A percentile compares a stretch with the other conserved stretches of the same genome.
phyloP scores from a whole-genome alignment of 768 basidiomycete genomes.

The Leccinum longicurvipes region DNA sequence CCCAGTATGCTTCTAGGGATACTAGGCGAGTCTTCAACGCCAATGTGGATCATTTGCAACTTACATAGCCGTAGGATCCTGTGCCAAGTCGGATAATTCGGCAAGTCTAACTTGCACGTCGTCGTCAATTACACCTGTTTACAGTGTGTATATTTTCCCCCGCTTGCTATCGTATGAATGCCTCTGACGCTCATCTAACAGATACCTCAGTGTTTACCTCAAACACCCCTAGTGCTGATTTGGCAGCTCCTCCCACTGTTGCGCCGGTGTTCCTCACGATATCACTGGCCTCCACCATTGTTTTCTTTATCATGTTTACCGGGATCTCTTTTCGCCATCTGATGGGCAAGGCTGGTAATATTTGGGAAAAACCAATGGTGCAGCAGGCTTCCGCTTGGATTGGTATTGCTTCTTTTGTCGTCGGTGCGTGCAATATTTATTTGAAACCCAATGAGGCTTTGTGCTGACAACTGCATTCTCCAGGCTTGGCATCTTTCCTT shows the following conservation, averaged over 20 bases:
- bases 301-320: constrained; percentile 67
- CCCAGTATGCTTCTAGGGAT: constrained; percentile 65
- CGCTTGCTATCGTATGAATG: not conserved
- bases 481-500: constrained; percentile 67
- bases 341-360: constrained; percentile 49
- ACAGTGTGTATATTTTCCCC: constrained; percentile 43
- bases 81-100: constrained; percentile 48
- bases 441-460: not conserved
- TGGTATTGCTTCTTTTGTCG: constrained; percentile 72
- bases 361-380: constrained; percentile 54
- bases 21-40: constrained; percentile 46
- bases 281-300: constrained; percentile 49
- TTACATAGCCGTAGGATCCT: constrained; percentile 53
- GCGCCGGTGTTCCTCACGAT: constrained; percentile 65
- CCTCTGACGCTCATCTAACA: constrained; percentile 23
- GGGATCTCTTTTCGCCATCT: constrained; percentile 64
- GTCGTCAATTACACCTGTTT: constrained; percentile 53
- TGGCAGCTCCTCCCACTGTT: constrained; percentile 58
- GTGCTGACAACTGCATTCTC: not conserved
- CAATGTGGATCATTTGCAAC: not conserved
- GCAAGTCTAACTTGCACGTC: constrained; percentile 54
- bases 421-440: constrained; percentile 42
- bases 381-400: constrained; percentile 68
- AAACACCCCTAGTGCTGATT: constrained; percentile 50
- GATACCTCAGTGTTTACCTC: constrained; percentile 63